Conservation (phyloP, 129 eudicot genomes). For the Apium graveolens region DNA sequence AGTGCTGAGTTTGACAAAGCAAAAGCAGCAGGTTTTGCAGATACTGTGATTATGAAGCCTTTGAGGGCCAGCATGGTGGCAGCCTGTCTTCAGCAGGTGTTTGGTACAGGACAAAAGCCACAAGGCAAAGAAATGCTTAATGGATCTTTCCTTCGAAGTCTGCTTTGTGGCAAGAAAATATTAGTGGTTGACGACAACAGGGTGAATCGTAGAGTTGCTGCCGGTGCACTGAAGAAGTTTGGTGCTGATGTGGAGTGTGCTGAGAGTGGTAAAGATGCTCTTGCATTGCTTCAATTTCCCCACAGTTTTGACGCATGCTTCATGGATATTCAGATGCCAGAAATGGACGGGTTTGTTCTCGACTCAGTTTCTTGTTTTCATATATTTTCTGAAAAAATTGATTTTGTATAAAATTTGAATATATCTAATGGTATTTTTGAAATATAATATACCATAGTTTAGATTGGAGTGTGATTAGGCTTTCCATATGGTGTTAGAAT, state of each 20-base stretch:
- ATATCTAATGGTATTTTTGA: not conserved
- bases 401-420: no score
- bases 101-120: constrained; percentile 40
- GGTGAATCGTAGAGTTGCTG: constrained; percentile 87
- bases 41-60: constrained; percentile 80
- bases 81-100: constrained; percentile 72
- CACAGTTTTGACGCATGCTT: constrained; percentile 78
- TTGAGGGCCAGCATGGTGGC: constrained; percentile 79
- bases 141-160: constrained; percentile 46
- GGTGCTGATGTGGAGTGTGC: constrained; percentile 84
- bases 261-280: constrained; percentile 78
- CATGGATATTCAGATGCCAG: constrained; percentile 97
- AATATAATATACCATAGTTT: not conserved
- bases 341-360: constrained; percentile 77
- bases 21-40: constrained; percentile 65
- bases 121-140: constrained; percentile 44
- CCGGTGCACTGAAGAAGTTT: constrained; percentile 77
- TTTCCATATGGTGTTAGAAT: not conserved
- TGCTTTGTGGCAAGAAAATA: constrained; percentile 66
- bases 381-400: not conserved
- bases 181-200: constrained; percentile 81
- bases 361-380: not conserved
- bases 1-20: constrained; percentile 49
- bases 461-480: not conserved
- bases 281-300: constrained; percentile 54